A percentile compares a stretch with the other conserved stretches of the same genome.
These are phyloP conservation scores for Cryphonectria parasitica DNA, from an alignment of 2,329 filamentous ascomycete species.

Conservation along the genomic window DNA sequence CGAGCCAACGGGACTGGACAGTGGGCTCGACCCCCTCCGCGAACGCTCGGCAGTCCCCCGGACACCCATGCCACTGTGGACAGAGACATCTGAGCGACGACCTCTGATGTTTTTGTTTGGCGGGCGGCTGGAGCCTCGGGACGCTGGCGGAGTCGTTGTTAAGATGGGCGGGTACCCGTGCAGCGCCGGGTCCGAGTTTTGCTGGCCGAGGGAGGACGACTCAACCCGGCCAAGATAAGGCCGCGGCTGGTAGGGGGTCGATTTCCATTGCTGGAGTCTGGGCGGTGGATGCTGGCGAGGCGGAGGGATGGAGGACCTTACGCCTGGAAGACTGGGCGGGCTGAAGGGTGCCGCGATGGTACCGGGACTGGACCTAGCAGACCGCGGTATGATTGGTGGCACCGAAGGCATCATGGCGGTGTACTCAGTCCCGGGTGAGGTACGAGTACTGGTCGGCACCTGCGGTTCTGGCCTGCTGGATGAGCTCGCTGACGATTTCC, in stretches of 20 bases:
- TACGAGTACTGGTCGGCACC: conserved; percentile 19
- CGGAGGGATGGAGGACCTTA: conserved; percentile 22
- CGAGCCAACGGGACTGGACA: conserved; percentile 19
- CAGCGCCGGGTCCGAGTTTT: conserved; percentile 34
- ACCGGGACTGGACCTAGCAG: conserved; percentile 40
- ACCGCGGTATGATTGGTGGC: conserved; percentile 31
- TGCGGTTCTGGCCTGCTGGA: conserved; percentile 9
- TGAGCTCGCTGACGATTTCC: conserved; percentile 20
- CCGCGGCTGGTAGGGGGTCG: conserved; percentile 33
- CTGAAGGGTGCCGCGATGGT: conserved; percentile 35
- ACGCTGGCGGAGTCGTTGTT: conserved; percentile 51
- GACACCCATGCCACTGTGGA: neutral
- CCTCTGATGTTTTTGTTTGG: conserved; percentile 36
- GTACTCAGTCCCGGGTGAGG: conserved; percentile 19
- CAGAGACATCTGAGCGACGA: conserved; percentile 32
- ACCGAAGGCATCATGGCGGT: conserved; percentile 18
- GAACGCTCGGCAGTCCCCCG: neutral
- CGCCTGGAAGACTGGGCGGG: conserved; percentile 32
- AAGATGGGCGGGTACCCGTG: conserved; percentile 30
- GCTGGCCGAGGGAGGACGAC: conserved; percentile 31
- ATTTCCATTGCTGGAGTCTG: conserved; percentile 35
- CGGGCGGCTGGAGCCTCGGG: conserved; percentile 49
- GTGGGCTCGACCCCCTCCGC: conserved; percentile 22
- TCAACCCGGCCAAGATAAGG: conserved; percentile 27
- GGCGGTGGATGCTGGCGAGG: conserved; percentile 16